Base-by-base conservation (phyloP, 306 rosid species). In the Sesbania bispinosa region DNA sequence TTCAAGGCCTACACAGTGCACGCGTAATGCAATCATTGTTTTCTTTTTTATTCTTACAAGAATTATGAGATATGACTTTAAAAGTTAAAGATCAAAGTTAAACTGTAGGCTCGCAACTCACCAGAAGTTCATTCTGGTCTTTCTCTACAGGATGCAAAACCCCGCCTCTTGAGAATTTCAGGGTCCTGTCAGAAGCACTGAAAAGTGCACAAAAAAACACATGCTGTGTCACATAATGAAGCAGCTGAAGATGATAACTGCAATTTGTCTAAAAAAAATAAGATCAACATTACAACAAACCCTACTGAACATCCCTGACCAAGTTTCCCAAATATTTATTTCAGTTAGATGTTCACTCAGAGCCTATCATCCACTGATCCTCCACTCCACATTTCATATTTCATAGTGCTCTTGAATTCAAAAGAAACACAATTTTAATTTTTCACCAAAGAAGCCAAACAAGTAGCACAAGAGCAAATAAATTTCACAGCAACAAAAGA, bases 141-240 rank as follows among this genome's bases (percentile, higher is more conserved):
- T 79, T 83, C 51, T 72, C 82, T 36, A 5, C 13, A 38, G 82
- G 66, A 64, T 69, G 79, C 65, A 51, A 74, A 41, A 62, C 65
- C 46, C 80, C 88, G 69, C 68, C 84, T 73, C 85, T 77, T 50
- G 69, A 52, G 59, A 46, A 66, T 46, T 74, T 72, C 32, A 39
- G 57, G 67, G 79, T 89, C 92, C 82, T 82, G 76, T 92, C 97
- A 43, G 96, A 92, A 82, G 96, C 85, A 71, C 96, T 92, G 90
- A 64, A 79, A 75, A 68, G 39, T 4, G 69, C 27, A 32, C 3
- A 30, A 53, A 42, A 57, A n/a, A n/a, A n/a, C n/a, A n/a, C n/a
- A 69, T 6, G 15, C 23, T 15, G 24, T 53, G 38, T 78, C 65
- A 74, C 27, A 65, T 77, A 53, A 43, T 3, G 24, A 60, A 30